A percentile compares a stretch with the other conserved stretches of the same genome.
Evolutionary conservation across 2,329 filamentous ascomycete species (phyloP).

Genomic region (Lecanicillium sp.): DNA sequence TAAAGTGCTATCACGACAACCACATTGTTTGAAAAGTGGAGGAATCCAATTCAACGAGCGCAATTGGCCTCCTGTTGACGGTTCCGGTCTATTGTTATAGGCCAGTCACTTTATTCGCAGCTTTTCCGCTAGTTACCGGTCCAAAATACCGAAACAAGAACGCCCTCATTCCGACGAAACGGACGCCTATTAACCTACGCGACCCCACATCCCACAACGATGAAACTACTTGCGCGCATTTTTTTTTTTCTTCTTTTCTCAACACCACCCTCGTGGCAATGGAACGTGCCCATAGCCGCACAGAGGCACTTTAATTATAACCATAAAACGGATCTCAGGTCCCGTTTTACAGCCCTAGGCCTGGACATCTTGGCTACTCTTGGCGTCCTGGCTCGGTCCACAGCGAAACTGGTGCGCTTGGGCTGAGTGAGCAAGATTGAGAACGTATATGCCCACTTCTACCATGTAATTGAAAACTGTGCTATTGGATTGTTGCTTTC

Average conservation of each 20-base stretch:
- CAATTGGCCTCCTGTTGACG: not conserved
- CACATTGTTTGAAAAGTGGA: not conserved
- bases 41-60: not conserved
- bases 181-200: no score
- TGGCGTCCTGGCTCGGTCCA: slow-evolving; percentile 2
- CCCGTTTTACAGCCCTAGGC: not conserved
- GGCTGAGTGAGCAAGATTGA: slow-evolving; percentile 8
- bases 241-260: not conserved
- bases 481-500: no score
- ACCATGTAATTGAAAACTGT: not conserved
- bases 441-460: not conserved
- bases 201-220: slow-evolving; percentile 6
- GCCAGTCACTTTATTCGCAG: not conserved
- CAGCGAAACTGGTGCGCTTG: not conserved
- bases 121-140: no score
- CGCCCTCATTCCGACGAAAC: no score
- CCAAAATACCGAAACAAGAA: no score
- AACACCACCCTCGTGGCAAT: not conserved
- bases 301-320: not conserved
- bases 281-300: not conserved
- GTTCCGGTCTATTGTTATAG: no score
- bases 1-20: not conserved
- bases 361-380: not conserved
- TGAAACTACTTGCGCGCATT: slow-evolving; percentile 4
- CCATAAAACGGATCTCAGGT: not conserved